Percentiles rank a stretch among this genome's conserved stretches.
These are phyloP conservation scores for Aspergillus candidus DNA, from an alignment of 2,329 filamentous ascomycete genomes.

Conservation along the genomic window DNA sequence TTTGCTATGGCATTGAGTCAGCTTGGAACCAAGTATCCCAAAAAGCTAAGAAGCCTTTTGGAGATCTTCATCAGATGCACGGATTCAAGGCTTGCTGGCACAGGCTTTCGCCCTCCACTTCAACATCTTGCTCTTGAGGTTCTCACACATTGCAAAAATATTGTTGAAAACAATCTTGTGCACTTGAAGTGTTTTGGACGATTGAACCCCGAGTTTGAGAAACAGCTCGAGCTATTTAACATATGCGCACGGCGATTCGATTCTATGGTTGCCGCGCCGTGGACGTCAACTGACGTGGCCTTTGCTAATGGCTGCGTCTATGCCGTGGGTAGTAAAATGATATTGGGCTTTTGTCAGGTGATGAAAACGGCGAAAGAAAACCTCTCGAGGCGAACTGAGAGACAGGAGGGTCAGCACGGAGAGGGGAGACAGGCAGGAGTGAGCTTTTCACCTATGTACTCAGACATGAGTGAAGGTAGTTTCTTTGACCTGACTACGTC, in stretches of 20 bases:
- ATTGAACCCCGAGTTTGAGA: constrained; percentile 5
- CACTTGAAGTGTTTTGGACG: constrained; percentile 4
- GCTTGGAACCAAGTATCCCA: too few relatives aligned
- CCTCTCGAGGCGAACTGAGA: too few relatives aligned
- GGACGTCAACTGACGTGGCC: background rate
- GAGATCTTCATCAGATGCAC: too few relatives aligned
- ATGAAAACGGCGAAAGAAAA: too few relatives aligned
- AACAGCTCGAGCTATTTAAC: constrained; percentile 5
- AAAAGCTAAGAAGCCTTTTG: too few relatives aligned
- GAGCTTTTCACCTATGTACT: too few relatives aligned
- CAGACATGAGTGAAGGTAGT: too few relatives aligned
- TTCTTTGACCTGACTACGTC: too few relatives aligned
- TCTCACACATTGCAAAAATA: constrained; percentile 6
- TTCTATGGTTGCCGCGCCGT: background rate
- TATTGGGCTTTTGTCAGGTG: background rate
- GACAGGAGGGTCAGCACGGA: too few relatives aligned
- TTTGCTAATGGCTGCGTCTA: constrained; percentile 14
- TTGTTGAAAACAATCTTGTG: constrained; percentile 14
- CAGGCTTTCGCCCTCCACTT: constrained; percentile 6
- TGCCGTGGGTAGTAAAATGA: constrained; percentile 9
- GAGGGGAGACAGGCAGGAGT: too few relatives aligned
- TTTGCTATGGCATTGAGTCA: too few relatives aligned
- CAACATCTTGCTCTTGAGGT: constrained; percentile 6
- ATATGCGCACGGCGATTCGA: constrained; percentile 4
- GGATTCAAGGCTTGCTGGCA: too few relatives aligned